Conservation (phyloP, 1,284 basidiomycete species). For the Microbotryum saponariae region DNA sequence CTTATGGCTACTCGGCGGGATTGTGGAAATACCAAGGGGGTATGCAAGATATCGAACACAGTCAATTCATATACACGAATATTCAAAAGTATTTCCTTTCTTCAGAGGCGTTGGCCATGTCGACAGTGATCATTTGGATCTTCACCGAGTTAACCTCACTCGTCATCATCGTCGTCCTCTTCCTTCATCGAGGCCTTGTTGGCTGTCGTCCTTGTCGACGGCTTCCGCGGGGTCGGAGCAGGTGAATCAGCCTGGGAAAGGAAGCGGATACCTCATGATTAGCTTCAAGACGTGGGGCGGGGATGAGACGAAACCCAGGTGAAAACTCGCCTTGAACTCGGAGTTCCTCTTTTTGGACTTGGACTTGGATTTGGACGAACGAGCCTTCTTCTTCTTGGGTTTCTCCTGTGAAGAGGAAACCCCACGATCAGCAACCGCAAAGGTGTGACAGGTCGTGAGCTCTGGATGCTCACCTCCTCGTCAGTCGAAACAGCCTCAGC, state of each 20-base stretch:
- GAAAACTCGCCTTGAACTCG: conserved; percentile 1
- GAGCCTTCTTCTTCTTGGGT: conserved; percentile 6
- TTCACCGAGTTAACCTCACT: neutral
- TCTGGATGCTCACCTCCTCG: conserved; percentile 1
- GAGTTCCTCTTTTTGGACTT: neutral
- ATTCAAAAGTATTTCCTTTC: too few relatives aligned
- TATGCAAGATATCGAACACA: too few relatives aligned
- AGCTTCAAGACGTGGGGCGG: neutral
- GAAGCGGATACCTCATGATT: neutral
- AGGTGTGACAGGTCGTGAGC: neutral
- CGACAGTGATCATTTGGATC: too few relatives aligned
- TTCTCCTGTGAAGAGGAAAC: neutral
- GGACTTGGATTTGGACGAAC: neutral
- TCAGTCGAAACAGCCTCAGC: conserved; percentile 5
- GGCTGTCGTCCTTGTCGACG: conserved; percentile 2
- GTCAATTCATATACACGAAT: too few relatives aligned
- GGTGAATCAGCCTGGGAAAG: neutral
- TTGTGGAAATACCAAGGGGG: too few relatives aligned
- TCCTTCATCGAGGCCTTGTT: conserved; percentile 11
- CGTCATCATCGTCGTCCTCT: conserved; percentile 4
- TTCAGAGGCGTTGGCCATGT: too few relatives aligned
- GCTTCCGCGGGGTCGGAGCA: neutral
- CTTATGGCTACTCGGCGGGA: too few relatives aligned
- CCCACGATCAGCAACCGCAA: neutral
- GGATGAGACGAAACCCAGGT: neutral